These are phyloP conservation scores for Mucor plumbeus DNA, from an alignment of 371 early-diverging fungal species.

Conservation along the genomic window DNA sequence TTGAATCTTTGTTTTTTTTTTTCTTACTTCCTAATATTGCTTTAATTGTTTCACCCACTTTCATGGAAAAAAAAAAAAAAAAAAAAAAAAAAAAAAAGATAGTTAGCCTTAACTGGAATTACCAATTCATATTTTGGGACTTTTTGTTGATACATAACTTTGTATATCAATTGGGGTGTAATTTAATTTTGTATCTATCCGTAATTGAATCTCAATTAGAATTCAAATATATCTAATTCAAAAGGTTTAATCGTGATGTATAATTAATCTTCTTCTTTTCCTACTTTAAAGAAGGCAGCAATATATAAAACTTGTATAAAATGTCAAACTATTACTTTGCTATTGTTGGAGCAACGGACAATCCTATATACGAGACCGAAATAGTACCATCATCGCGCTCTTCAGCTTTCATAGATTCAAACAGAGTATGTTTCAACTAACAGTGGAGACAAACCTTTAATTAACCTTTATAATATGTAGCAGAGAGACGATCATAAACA, in stretches of 20 bases:
- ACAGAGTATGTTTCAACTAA: constrained; percentile 35
- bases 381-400: constrained; percentile 65
- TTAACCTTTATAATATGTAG: neutral
- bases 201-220: neutral
- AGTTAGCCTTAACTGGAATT: too few species aligned
- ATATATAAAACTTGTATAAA: neutral
- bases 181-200: neutral
- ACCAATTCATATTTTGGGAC: too few species aligned
- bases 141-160: too few species aligned
- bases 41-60: too few species aligned
- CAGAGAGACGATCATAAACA: constrained; percentile 86
- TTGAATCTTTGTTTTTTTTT: too few species aligned
- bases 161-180: neutral
- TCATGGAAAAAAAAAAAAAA: too few species aligned
- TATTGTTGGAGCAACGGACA: constrained; percentile 92
- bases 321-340: constrained; percentile 88
- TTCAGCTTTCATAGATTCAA: constrained; percentile 37
- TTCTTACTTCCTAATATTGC: too few species aligned
- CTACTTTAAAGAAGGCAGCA: neutral
- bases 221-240: neutral
- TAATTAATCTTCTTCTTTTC: neutral
- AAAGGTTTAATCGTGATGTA: neutral
- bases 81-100: too few species aligned
- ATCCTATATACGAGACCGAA: constrained; percentile 94
- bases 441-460: neutral